These are phyloP conservation scores for Chamaecyparis obtusa DNA, from an alignment of 75 land plant genomes.

Conservation along the genomic window DNA sequence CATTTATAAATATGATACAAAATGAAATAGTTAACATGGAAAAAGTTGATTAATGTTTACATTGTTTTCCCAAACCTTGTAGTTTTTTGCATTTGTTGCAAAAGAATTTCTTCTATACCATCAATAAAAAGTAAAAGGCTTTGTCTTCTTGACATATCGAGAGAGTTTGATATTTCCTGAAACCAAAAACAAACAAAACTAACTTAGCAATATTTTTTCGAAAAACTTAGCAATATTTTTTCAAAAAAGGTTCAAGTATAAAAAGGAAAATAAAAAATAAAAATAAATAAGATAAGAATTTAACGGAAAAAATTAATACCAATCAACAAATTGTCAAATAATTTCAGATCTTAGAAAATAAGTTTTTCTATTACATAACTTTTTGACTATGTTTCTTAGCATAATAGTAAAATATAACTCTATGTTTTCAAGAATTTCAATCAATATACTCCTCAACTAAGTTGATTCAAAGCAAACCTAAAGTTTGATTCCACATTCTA, in stretches of 20 bases:
- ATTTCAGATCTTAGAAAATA: background rate
- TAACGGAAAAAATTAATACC: background rate
- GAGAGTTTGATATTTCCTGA: background rate
- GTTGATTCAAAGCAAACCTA: too few species aligned
- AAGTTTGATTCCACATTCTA: too few species aligned
- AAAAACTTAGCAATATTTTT: too few species aligned
- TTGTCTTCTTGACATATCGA: constrained; percentile 11
- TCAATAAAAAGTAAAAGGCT: constrained; percentile 2
- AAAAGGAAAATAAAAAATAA: too few species aligned
- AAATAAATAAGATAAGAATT: background rate
- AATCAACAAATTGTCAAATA: background rate
- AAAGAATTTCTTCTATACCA: constrained; percentile 6
- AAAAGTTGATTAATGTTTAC: background rate
- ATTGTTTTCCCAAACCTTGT: background rate
- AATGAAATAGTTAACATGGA: background rate
- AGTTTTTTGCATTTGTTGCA: constrained; percentile 9
- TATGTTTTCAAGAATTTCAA: background rate
- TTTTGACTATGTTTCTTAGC: background rate
- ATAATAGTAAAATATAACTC: background rate
- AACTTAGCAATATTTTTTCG: background rate
- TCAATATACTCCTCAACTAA: too few species aligned
- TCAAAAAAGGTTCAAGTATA: background rate
- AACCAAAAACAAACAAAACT: background rate
- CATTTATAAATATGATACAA: background rate
- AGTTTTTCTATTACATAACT: background rate